Base-by-base conservation (phyloP, 768 basidiomycete species). In the Tricholoma hemisulphureum region DNA sequence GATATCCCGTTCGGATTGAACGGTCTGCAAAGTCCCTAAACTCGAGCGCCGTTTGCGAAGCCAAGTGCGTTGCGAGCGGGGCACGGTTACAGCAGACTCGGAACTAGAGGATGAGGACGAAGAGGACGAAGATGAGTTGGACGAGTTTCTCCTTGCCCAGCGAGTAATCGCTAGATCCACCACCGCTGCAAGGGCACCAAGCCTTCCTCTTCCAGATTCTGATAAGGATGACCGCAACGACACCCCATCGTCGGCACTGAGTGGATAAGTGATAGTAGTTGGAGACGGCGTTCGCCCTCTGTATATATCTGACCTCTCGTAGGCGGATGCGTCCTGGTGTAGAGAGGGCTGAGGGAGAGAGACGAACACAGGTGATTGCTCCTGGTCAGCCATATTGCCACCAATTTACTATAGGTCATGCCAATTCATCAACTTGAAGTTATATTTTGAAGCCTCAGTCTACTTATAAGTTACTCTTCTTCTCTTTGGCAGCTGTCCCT, bases 131-230 rank as follows among this genome's bases (percentile, higher is more conserved):
- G 75, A 74, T 26, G 68, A 69, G 28, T 56, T 59, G 3, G 72
- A 72, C 2, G 74, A 72, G 65, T 77, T 78, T 39, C 78, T 77
- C 59, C 83, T 76, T 20, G 88, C 87, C 89, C 89, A 91, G 58
- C 84, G 81, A 34, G 85, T 73, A 58, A 90, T 88, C 6, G 88
- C 88, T 50, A 80, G 77, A 61, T 91, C 89, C 9, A 90, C 79
- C 34, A 87, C 80, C 1, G 85, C 79, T 18, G 87, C 79, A 29
- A 86, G 75, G 20, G 79, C 77, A 7, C 82, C 83, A 29, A 83
- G 72, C 5, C 75, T 73, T 24, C 79, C 75, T 26, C 73, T 75
- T 46, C 68, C 67, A 41, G 75, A 75, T 11, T 74, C 72, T 6
- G 73, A 73, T 11, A 78, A 76, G 13, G 76, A 75, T 9, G 77